Evolutionary conservation across 805 yeast genomes (phyloP), one percentile per base, ranked within the genome.

Genomic region (Cyberlindnera galapagoensis): DNA sequence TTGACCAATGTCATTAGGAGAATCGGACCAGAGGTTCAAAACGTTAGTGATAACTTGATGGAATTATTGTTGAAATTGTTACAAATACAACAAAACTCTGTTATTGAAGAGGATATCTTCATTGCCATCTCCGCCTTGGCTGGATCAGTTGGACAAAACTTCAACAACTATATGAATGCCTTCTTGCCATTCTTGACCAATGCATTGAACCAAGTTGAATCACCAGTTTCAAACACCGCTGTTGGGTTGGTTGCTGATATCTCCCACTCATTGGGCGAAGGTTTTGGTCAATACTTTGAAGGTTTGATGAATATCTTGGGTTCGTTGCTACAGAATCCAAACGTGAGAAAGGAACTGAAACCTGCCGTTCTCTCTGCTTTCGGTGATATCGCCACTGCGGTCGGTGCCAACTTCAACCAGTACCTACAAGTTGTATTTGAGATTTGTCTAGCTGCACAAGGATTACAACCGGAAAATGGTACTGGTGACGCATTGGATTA

Each of bases 161-260:
- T 92, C 54, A 67, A 68, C 46, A 75, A 74, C 47, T 92, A 85
- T 57, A 76, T 88, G 77, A 77, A 74, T 35, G 70, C 82, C 6
- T 86, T 92, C 56, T 65, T 85, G 39, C 97, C 97, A 35, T 88
- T 69, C 56, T 68, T 92, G 55, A 75, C 77, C 12, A 69, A 70
- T 40, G 95, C 95, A 0, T 67, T 92, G 40, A 72, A 75, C 47
- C 88, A 87, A 57, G 76, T 82, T 7, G 95, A 85, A 23, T 76
- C 86, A 5, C 82, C 88, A 23, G 77, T 84, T 9, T 81, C 95
- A 51, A 74, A 74, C 42, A 84, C 95, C 5, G 95, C 97, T 4
- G 87, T 92, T 36, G 97, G 98, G 4, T 71, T 92, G 31, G 87
- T 92, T 38, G 96, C 96, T 13, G 98, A 92, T 61, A 79, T 90